phyloP scores from a whole-genome alignment of 1,284 basidiomycete species.

The Melampsora americana region DNA sequence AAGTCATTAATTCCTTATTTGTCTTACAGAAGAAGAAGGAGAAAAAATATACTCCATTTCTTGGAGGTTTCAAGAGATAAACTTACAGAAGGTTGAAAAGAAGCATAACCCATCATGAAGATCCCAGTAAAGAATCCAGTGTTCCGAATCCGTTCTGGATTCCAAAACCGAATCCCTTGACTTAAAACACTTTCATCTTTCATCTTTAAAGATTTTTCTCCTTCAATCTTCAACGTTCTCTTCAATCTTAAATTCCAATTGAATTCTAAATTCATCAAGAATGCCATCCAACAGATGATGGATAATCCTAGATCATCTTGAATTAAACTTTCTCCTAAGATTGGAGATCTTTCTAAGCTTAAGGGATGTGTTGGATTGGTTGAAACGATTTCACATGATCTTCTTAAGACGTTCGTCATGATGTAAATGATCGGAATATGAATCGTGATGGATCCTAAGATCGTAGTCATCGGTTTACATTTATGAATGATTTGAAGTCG shows the following conservation, averaged over 20 bases:
- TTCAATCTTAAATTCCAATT: slow-evolving; percentile 24
- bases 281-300: slow-evolving; percentile 31
- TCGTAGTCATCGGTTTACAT: slow-evolving; percentile 25
- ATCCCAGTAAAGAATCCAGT: slow-evolving; percentile 28
- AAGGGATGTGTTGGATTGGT: not conserved
- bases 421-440: slow-evolving; percentile 36
- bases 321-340: slow-evolving; percentile 17
- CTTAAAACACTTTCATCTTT: not conserved
- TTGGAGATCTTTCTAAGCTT: slow-evolving; percentile 21
- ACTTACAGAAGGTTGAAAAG: slow-evolving; percentile 41
- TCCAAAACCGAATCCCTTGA: slow-evolving; percentile 33
- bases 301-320: slow-evolving; percentile 26
- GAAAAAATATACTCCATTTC: too few species aligned
- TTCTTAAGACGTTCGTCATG: slow-evolving; percentile 20
- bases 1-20: too few species aligned
- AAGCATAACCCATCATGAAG: slow-evolving; percentile 39
- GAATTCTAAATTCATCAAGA: slow-evolving; percentile 38
- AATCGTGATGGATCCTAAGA: slow-evolving; percentile 19
- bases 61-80: too few species aligned
- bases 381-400: slow-evolving; percentile 16
- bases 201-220: not conserved
- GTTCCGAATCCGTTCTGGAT: slow-evolving; percentile 29
- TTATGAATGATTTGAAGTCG: slow-evolving; percentile 14
- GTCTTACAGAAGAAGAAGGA: too few species aligned
- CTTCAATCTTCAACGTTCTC: not conserved